Evolutionary conservation across 257 asterid genomes (phyloP).

Genomic region (Parsonsia alboflavescens): DNA sequence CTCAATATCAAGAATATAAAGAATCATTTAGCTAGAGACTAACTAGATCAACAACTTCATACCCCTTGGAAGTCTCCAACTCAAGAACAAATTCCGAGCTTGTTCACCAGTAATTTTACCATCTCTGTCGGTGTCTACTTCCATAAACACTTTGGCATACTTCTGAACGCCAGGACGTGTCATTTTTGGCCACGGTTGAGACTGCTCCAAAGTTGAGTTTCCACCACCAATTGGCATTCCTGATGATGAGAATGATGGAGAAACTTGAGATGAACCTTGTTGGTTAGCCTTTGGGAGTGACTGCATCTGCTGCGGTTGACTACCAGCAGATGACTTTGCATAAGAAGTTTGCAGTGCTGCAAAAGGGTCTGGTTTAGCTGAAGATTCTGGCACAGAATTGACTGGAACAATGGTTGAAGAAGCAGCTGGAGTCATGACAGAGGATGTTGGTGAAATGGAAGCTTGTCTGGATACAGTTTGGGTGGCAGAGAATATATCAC

Average conservation of each 20-base stretch:
- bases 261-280: conserved; percentile 51
- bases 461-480: conserved; percentile 43
- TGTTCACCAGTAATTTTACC: conserved; percentile 86
- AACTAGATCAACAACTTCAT: conserved; percentile 6
- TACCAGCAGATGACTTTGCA: conserved; percentile 44
- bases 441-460: conserved; percentile 44
- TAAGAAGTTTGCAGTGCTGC: conserved; percentile 63
- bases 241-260: conserved; percentile 43
- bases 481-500: conserved; percentile 58
- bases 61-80: conserved; percentile 98
- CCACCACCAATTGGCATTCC: conserved; percentile 45
- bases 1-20: background rate
- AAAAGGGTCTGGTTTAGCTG: conserved; percentile 66
- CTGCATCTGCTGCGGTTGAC: conserved; percentile 45
- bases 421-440: conserved; percentile 36
- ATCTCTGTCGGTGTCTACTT: conserved; percentile 84
- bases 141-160: conserved; percentile 84
- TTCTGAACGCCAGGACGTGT: conserved; percentile 87
- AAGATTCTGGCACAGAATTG: conserved; percentile 42
- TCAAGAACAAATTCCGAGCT: conserved; percentile 85
- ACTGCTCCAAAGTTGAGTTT: conserved; percentile 44
- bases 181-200: conserved; percentile 98
- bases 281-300: conserved; percentile 54
- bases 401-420: conserved; percentile 51
- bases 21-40: background rate